Evolutionary conservation across 164 flowering plant genomes (phyloP).

Genomic region (Chloranthus sessilifolius): DNA sequence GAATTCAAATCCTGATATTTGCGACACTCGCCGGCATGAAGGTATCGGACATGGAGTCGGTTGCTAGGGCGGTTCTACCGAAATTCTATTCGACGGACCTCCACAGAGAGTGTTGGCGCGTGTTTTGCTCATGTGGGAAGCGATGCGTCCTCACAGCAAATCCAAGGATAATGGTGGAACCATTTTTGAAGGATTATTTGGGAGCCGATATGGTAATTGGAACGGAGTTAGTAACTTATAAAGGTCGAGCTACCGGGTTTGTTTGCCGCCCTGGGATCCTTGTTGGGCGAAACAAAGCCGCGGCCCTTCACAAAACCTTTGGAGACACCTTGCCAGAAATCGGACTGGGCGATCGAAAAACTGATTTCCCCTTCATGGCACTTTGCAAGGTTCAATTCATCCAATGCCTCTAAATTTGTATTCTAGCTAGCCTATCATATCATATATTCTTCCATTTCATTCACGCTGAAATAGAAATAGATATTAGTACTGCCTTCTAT

Average conservation of each 20-base stretch:
- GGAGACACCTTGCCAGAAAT: conserved; percentile 25
- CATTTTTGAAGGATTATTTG: conserved; percentile 25
- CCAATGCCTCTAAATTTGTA: neutral
- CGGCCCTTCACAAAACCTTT: conserved; percentile 24
- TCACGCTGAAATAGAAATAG: neutral
- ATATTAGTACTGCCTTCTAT: neutral
- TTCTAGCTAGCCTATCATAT: too few relatives aligned
- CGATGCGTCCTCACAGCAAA: conserved; percentile 30
- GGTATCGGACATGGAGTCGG: conserved; percentile 33
- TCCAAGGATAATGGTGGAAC: conserved; percentile 30
- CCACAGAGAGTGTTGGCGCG: conserved; percentile 38
- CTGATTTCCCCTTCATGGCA: conserved; percentile 36
- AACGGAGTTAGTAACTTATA: conserved; percentile 23
- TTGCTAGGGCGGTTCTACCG: conserved; percentile 40
- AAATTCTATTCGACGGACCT: conserved; percentile 38
- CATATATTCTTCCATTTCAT: too few relatives aligned
- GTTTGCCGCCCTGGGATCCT: conserved; percentile 30
- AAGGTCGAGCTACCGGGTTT: conserved; percentile 35
- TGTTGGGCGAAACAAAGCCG: conserved; percentile 28
- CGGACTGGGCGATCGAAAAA: conserved; percentile 36
- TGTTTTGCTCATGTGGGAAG: conserved; percentile 34
- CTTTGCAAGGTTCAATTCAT: conserved; percentile 34
- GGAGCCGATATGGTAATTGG: conserved; percentile 27
- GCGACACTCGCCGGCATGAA: conserved; percentile 31
- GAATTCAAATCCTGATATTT: conserved; percentile 31